Evolutionary conservation across 2,329 filamentous ascomycete species (phyloP), one percentile per base, ranked within the genome.

Genomic region (Penicillium griseofulvum): DNA sequence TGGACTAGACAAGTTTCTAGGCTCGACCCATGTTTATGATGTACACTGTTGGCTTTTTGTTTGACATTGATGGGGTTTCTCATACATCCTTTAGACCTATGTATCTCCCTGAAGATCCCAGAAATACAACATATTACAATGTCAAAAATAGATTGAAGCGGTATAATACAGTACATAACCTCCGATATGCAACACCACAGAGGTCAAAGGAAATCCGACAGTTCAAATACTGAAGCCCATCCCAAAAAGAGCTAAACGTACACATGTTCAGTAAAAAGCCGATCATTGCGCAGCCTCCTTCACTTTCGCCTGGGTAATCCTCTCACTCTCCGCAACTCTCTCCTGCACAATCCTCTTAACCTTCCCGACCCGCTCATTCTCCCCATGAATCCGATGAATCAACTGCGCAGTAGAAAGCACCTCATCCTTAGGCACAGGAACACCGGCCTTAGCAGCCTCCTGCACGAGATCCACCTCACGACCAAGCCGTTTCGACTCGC

Each of bases 401-500:
- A 74, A 65, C 33, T 58, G 59, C 52, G 63, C 62, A 31, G 43
- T 37, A 14, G 59, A 60, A 17, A 62, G 26, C 19, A 38, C 26
- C 31, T 57, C 57, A 8, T 42, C 53, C 12, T 22, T 1, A 17
- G 49, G 22, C 24, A 57, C 29, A 26, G 51, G 29, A 26, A 61
- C 61, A 60, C 34, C 69, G 63, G 51, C 47, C 71, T 58, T 59
- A 66, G 57, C 44, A 12, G 66, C 65, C 50, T 63, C 54, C 26
- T 50, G 48, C 16, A 51, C 55, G 52, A 61, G 34, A 55, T 61
- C 58, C 41, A 56, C 46, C 49, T 54, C 58, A 55, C 54, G 42
- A 16, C 65, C 63, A n/a, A 58, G 49, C 22, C 63, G 59, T 54
- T 60, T 66, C 26, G 58, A 61, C 51, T 73, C 69, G 46, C 67